Conservation (phyloP, 2,329 filamentous ascomycete species). For the Juglanconis juglandina region DNA sequence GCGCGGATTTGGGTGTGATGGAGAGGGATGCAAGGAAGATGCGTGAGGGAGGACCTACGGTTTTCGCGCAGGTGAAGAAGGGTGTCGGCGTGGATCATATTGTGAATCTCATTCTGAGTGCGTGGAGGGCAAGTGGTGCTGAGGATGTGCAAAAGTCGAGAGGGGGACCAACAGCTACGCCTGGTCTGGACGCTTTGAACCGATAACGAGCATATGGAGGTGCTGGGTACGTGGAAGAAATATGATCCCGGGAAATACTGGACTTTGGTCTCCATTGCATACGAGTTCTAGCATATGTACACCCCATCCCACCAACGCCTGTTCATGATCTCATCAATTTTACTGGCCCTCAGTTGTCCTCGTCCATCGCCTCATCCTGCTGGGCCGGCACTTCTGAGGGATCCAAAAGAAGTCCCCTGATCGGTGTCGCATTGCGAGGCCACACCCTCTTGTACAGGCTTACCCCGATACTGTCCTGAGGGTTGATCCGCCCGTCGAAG, state of each 20-base stretch:
- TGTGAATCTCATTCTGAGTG: constrained; percentile 80
- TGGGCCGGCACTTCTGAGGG: constrained; percentile 19
- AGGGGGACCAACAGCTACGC: constrained; percentile 57
- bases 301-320: constrained; percentile 10
- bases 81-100: constrained; percentile 82
- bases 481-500: constrained; percentile 94
- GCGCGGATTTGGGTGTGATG: constrained; percentile 90
- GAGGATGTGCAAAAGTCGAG: constrained; percentile 52
- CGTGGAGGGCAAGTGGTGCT: constrained; percentile 88
- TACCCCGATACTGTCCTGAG: constrained; percentile 88
- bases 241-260: neutral
- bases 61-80: constrained; percentile 97
- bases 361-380: constrained; percentile 38
- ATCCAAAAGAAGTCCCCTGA: constrained; percentile 42
- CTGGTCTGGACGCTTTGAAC: constrained; percentile 43
- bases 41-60: constrained; percentile 89
- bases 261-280: constrained; percentile 4
- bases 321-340: constrained; percentile 12
- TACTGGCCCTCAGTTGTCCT: constrained; percentile 25
- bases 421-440: constrained; percentile 63
- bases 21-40: constrained; percentile 92
- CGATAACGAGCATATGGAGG: neutral
- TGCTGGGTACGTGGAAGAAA: neutral
- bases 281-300: constrained; percentile 7
- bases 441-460: constrained; percentile 84